These are phyloP conservation scores for Neonectria faginata DNA, from an alignment of 2,329 filamentous ascomycete species.

Conservation along the genomic window DNA sequence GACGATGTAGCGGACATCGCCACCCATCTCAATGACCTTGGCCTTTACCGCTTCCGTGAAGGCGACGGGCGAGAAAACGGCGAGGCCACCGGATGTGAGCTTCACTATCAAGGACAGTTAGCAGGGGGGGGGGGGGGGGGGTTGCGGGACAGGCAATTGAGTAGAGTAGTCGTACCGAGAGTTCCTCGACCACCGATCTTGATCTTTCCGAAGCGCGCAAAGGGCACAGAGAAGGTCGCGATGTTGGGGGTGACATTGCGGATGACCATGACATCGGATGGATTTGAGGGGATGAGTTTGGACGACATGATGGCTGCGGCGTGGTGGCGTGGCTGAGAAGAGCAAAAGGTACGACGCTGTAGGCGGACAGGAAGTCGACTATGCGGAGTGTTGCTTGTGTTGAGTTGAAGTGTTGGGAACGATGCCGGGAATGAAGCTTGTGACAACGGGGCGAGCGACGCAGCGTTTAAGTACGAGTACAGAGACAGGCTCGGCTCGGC, in stretches of 20 bases:
- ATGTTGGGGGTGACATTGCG: constrained; percentile 84
- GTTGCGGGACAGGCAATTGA: neutral
- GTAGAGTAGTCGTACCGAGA: constrained; percentile 67
- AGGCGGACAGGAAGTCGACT: neutral
- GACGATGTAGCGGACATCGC: constrained; percentile 83
- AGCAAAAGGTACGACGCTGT: constrained; percentile 25
- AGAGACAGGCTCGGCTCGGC: constrained; percentile 16
- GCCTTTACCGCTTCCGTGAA: constrained; percentile 79
- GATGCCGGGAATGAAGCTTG: constrained; percentile 1
- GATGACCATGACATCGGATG: constrained; percentile 89
- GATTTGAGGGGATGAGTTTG: constrained; percentile 76
- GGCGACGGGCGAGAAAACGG: constrained; percentile 91
- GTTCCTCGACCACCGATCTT: constrained; percentile 91
- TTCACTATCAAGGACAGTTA: constrained; percentile 66
- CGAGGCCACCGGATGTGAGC: constrained; percentile 80
- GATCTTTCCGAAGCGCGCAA: constrained; percentile 81
- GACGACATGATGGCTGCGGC: constrained; percentile 62
- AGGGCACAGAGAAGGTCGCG: constrained; percentile 84
- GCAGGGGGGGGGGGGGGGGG: neutral
- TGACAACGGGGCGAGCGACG: neutral
- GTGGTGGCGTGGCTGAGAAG: constrained; percentile 18
- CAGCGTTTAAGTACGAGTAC: constrained; percentile 13
- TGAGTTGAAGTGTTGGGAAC: constrained; percentile 1
- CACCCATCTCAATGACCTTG: constrained; percentile 73
- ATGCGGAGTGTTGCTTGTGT: neutral